Conservation (phyloP, 768 basidiomycete genomes). For the Leccinum truebloodii region DNA sequence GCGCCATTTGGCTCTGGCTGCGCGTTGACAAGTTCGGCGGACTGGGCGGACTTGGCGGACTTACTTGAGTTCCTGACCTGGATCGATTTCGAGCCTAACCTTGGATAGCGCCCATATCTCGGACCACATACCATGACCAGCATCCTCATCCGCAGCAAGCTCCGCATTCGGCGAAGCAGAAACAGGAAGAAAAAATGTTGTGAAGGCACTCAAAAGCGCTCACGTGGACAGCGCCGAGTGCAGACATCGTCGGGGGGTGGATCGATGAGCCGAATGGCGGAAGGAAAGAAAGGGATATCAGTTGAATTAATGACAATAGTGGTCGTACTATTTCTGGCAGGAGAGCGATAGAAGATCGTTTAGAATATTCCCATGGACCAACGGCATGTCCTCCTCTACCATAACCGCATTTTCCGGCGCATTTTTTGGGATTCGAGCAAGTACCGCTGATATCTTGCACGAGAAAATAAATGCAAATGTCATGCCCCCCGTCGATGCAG, state of each 20-base stretch:
- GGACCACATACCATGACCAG: constrained; percentile 62
- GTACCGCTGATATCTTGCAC: constrained; percentile 67
- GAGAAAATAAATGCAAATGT: constrained; percentile 57
- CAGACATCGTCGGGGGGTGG: constrained; percentile 89
- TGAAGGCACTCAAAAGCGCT: constrained; percentile 88
- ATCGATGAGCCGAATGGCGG: constrained; percentile 66
- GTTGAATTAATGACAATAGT: constrained; percentile 66
- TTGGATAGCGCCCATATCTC: constrained; percentile 60
- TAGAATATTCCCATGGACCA: constrained; percentile 21
- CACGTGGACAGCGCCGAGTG: constrained; percentile 79
- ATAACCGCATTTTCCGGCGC: constrained; percentile 57
- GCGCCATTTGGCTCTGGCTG: no score
- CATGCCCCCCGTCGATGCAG: constrained; percentile 93
- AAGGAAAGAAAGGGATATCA: constrained; percentile 81
- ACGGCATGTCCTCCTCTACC: constrained; percentile 20
- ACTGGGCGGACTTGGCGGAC: no score
- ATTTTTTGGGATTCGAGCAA: constrained; percentile 59
- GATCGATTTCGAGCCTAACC: constrained; percentile 58
- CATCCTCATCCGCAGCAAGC: constrained; percentile 46
- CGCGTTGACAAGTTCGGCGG: no score
- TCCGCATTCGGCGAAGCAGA: constrained; percentile 47
- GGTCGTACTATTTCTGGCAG: constrained; percentile 68
- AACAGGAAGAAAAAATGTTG: constrained; percentile 79
- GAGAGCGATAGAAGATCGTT: constrained; percentile 34
- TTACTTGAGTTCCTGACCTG: constrained; percentile 63